Evolutionary conservation across 192 early-diverging fungal genomes (phyloP), one percentile per base, ranked within the genome.

Genomic region (Phycomyces nitens): DNA sequence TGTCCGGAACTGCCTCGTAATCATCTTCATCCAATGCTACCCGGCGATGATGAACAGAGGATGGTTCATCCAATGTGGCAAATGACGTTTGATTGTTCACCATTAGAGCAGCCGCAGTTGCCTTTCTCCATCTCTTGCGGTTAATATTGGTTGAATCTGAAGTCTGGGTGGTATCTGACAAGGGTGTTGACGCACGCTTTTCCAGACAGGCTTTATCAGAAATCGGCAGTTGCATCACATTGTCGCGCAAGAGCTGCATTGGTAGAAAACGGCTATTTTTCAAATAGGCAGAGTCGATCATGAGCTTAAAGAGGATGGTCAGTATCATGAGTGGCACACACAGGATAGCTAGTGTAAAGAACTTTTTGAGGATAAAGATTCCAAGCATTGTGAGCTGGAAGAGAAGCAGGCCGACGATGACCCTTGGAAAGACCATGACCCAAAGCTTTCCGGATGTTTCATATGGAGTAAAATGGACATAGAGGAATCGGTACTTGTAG

Each of bases 401-500:
- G 39, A 89, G 78, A 41, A 86, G 60, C 57, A 92, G 66, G 0
- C 84, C 77, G n/a, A 83, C 39, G 6, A 83, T 81, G 53, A 91
- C 77, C 15, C 88, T 75, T 27, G 82, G 83, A 39, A 88, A 84
- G 5, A 88, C 77, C 58, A 80, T 80, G 8, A 83, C 86, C 89
- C 89, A 91, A n/a, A 77, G 72, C 61, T 75, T 69, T 27, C 89
- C 89, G 29, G 80, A 76, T 7, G 88, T 78, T 74, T 88, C 87
- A 43, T 86, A 86, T 16, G 86, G 86, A n/a, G 82, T 80, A 55
- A 88, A 89, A 44, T 86, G 85, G 5, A 91, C 77, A 77, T 89
- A 90, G 21, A 91, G 77, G 9, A 91, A 68, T 54, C 85, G 80
- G 62, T 92, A 92, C 70, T 91, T 91, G 80, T 80, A 86, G 10